Evolutionary conservation across 164 flowering plant species (phyloP).

Genomic region (Brasenia schreberi): DNA sequence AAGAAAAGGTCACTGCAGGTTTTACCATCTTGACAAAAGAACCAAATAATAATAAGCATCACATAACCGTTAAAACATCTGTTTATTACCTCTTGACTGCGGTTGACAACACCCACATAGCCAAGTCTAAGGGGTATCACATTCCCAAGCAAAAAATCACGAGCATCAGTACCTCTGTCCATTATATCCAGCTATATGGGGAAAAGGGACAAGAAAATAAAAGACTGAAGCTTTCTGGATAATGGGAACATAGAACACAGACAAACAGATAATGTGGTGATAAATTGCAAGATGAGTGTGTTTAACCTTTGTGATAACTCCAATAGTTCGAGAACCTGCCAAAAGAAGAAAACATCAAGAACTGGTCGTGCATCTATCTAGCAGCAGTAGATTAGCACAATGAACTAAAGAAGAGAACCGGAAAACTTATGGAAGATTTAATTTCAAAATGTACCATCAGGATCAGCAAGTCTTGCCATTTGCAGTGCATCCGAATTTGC

Average conservation of each 20-base stretch:
- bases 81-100: slow-evolving; percentile 22
- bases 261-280: no score
- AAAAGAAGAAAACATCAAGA: not conserved
- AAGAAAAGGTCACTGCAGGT: no score
- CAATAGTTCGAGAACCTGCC: slow-evolving; percentile 31
- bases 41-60: not conserved
- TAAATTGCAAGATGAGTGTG: not conserved
- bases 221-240: not conserved
- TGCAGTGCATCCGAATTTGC: slow-evolving; percentile 35
- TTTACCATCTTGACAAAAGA: not conserved
- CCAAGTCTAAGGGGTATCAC: slow-evolving; percentile 31
- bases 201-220: not conserved
- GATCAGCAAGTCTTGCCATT: slow-evolving; percentile 30
- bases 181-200: slow-evolving; percentile 21
- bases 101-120: slow-evolving; percentile 30
- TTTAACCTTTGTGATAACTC: slow-evolving; percentile 26
- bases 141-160: slow-evolving; percentile 28
- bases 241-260: not conserved
- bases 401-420: not conserved
- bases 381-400: not conserved
- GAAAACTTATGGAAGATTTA: not conserved
- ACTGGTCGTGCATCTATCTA: not conserved
- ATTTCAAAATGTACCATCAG: slow-evolving; percentile 19
- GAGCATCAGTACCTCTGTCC: slow-evolving; percentile 28
- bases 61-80: not conserved